A percentile compares a stretch with the other conserved stretches of the same genome.
Evolutionary conservation across 352 stramenopile species (phyloP).

Genomic region (Peronospora belbahrii): DNA sequence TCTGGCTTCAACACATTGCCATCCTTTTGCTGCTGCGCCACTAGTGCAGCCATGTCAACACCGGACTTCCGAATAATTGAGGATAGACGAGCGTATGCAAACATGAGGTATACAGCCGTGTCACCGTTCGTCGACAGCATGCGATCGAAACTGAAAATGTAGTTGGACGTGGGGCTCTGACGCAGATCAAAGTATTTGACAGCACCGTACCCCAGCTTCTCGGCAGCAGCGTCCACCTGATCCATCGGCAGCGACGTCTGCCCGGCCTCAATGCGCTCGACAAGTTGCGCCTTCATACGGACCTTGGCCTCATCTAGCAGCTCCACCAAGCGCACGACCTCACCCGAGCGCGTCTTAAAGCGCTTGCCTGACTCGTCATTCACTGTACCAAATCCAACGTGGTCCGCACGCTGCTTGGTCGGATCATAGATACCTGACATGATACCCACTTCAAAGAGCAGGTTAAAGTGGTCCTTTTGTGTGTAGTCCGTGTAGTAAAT

Average conservation of each 20-base stretch:
- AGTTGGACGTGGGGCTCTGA: conserved; percentile 96
- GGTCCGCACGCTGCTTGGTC: conserved; percentile 73
- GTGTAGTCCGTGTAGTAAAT: conserved; percentile 87
- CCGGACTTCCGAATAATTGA: conserved; percentile 94
- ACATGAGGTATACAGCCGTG: conserved; percentile 99
- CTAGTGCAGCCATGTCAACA: conserved; percentile 74
- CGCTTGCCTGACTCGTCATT: conserved; percentile 86
- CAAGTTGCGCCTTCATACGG: conserved; percentile 91
- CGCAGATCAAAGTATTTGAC: conserved; percentile 99
- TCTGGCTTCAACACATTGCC: conserved; percentile 53
- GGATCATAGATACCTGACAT: conserved; percentile 76
- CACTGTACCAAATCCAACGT: conserved; percentile 82
- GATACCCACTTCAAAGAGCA: conserved; percentile 74
- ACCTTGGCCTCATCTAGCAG: conserved; percentile 96
- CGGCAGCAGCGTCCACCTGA: conserved; percentile 90
- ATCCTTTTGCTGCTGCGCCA: conserved; percentile 33
- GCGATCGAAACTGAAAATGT: conserved; percentile 98
- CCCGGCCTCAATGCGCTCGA: conserved; percentile 87
- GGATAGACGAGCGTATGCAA: conserved; percentile 95
- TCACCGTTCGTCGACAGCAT: conserved; percentile 99
- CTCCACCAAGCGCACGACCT: conserved; percentile 98
- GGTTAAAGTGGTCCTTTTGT: conserved; percentile 83
- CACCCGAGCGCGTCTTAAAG: conserved; percentile 98
- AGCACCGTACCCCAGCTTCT: conserved; percentile 96
- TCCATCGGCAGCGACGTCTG: conserved; percentile 85